A percentile compares a stretch with the other conserved stretches of the same genome.
Evolutionary conservation across 441 rosid genomes (phyloP).

Genomic region (Raphanus hybrid): DNA sequence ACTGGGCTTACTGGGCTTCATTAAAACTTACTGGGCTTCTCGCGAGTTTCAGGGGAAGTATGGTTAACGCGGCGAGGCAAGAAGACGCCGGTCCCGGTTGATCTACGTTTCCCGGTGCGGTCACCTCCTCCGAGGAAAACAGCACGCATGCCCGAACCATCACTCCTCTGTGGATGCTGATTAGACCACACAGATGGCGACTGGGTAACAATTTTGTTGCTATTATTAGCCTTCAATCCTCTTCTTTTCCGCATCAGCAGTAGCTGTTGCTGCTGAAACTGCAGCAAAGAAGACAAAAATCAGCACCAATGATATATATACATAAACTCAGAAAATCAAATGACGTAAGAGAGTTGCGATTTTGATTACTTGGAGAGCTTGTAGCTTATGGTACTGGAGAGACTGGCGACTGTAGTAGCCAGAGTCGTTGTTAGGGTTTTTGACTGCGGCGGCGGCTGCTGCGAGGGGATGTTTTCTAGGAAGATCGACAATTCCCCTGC

Average conservation of each 20-base stretch:
- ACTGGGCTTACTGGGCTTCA: constrained; percentile 49
- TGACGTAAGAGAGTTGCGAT: neutral
- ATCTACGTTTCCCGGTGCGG: constrained; percentile 51
- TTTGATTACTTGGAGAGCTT: constrained; percentile 55
- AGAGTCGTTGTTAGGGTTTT: constrained; percentile 25
- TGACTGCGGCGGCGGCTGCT: constrained; percentile 22
- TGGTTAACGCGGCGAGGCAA: constrained; percentile 59
- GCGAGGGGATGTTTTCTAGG: constrained; percentile 37
- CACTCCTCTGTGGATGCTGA: constrained; percentile 41
- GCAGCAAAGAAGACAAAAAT: neutral
- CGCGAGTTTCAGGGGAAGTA: constrained; percentile 44
- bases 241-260: neutral
- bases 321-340: no score
- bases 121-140: constrained; percentile 55
- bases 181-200: constrained; percentile 62
- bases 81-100: constrained; percentile 88
- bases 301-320: neutral
- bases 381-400: constrained; percentile 58
- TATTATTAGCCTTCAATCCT: no score
- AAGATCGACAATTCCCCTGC: constrained; percentile 41
- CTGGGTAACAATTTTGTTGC: neutral
- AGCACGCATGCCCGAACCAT: constrained; percentile 62
- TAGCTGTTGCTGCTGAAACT: neutral
- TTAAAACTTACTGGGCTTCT: constrained; percentile 57
- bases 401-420: constrained; percentile 45